Evolutionary conservation across 1,284 basidiomycete genomes (phyloP).

Genomic region (Cryptococcus sp.): DNA sequence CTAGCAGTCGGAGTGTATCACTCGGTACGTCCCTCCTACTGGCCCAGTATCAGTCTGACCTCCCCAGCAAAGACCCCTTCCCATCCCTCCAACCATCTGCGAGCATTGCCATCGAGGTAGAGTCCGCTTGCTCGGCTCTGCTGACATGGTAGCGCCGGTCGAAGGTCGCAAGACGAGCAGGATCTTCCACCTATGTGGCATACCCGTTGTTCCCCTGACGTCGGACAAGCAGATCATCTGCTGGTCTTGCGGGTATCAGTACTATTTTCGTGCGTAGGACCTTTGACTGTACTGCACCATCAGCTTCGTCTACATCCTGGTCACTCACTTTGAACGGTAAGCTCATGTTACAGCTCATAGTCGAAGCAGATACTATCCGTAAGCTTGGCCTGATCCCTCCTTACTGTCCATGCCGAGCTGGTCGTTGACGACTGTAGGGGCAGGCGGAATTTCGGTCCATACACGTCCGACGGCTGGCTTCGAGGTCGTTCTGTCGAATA

Average conservation of each 20-base stretch:
- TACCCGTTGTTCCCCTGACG: conserved; percentile 18
- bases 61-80: neutral
- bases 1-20: conserved; percentile 21
- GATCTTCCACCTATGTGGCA: conserved; percentile 24
- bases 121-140: neutral
- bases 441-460: conserved; percentile 13
- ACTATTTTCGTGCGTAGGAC: conserved; percentile 16
- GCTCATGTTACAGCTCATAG: conserved; percentile 1
- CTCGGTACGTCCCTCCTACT: conserved; percentile 10
- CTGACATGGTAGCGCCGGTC: conserved; percentile 6
- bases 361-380: conserved; percentile 23
- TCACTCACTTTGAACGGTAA: neutral
- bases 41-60: too few species aligned
- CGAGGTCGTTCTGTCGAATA: conserved; percentile 8
- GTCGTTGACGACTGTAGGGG: conserved; percentile 11
- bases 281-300: too few species aligned
- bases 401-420: neutral
- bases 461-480: conserved; percentile 5
- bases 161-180: conserved; percentile 11
- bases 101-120: neutral
- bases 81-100: neutral
- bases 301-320: too few species aligned
- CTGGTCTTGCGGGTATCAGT: conserved; percentile 19
- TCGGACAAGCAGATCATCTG: conserved; percentile 17
- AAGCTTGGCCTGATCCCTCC: too few species aligned